Evolutionary conservation across 371 early-diverging fungal genomes (phyloP), one percentile per base, ranked within the genome.

Genomic region (Cokeromyces recurvatus): DNA sequence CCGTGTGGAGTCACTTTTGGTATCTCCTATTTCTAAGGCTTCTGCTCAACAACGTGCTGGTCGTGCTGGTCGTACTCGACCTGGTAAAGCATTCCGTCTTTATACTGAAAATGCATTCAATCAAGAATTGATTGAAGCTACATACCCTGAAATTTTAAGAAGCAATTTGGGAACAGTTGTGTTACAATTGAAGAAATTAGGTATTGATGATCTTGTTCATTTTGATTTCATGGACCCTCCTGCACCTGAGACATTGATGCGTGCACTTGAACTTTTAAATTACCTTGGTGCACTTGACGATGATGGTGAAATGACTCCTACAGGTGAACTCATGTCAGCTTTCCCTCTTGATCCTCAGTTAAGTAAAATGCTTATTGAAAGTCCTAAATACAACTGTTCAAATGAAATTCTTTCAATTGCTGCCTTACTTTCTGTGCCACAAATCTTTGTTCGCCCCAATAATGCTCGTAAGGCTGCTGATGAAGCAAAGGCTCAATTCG

Each of bases 191-290:
- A 87, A 89, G 68, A 90, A 89, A 57, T 68, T 95, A 15, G 90
- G 91, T 4, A 85, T 95, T 60, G 82, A 90, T 54, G 91, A 95
- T 71, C 60, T 97, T 48, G 87, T 91, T 4, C 91, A 91, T 49
- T 92, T 97, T 66, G 94, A 95, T 58, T 91, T 92, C 43, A 91
- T 94, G 91, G 94, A 94, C 49, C 89, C 90, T 20, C 95, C 95
- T 41, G 90, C 92, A 0, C 89, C 90, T 8, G 94, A 94, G 62
- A 91, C 91, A 1, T 56, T 94, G 51, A 94, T 91, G 89, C 79
- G 95, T 48, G 95, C 95, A 1, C 71, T 94, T 20, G 95, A 94
- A 66, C 57, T 91, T 39, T 74, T 97, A 20, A 86, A 93, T 56
- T 90, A 84, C 51, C 70, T 97, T n/a, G 95, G 85, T 8, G 95